These are phyloP conservation scores for Beta corolliflora DNA, from an alignment of 179 eudicot species.

Conservation along the genomic window DNA sequence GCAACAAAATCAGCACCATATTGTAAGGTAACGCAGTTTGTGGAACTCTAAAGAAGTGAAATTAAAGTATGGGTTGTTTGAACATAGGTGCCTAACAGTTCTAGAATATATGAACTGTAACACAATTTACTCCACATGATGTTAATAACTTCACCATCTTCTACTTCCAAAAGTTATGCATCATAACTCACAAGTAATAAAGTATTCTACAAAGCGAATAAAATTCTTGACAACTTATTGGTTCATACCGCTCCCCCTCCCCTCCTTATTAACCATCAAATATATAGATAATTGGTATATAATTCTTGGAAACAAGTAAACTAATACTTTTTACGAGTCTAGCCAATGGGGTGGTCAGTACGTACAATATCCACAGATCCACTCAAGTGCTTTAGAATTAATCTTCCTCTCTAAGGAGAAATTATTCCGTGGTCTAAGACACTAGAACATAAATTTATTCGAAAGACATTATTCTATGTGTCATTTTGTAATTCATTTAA, in stretches of 20 bases:
- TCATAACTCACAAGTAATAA: too few species aligned
- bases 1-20: constrained; percentile 20
- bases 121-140: background rate
- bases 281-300: too few species aligned
- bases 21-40: constrained; percentile 9
- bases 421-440: background rate
- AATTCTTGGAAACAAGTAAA: too few species aligned
- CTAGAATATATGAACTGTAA: too few species aligned
- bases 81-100: background rate
- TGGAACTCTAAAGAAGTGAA: background rate
- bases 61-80: background rate
- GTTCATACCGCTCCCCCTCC: background rate
- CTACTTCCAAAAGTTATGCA: background rate
- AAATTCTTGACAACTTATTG: background rate
- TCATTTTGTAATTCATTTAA: background rate
- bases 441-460: background rate
- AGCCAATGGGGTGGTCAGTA: background rate
- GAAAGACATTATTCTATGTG: background rate
- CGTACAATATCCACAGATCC: background rate
- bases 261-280: too few species aligned
- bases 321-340: background rate
- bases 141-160: background rate
- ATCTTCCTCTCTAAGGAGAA: background rate
- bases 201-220: background rate
- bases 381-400: background rate